A percentile compares a stretch with the other conserved stretches of the same genome.
Evolutionary conservation across 1,284 basidiomycete species (phyloP).

Genomic region (Marasmius fiardii): DNA sequence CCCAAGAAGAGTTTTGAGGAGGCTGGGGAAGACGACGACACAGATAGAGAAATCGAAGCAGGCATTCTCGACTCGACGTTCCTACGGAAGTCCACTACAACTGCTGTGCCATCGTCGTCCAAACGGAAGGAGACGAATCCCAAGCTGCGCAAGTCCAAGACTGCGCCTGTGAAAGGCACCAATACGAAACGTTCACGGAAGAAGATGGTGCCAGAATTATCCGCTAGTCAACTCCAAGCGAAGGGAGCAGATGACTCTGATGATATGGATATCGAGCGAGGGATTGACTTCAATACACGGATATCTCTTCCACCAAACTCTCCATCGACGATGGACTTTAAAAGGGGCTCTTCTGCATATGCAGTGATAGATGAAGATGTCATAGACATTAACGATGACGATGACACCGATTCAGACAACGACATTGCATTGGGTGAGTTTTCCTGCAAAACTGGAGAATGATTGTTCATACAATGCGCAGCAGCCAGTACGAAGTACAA

Average conservation of each 20-base stretch:
- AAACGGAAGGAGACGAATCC: slow-evolving; percentile 23
- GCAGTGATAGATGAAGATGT: slow-evolving; percentile 3
- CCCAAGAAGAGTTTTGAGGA: slow-evolving; percentile 32
- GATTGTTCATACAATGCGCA: neutral
- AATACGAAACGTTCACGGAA: slow-evolving; percentile 25
- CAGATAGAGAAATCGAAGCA: slow-evolving; percentile 61
- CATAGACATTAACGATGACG: slow-evolving; percentile 4
- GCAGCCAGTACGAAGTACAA: too few species aligned
- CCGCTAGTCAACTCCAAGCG: slow-evolving; percentile 37
- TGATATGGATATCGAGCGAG: slow-evolving; percentile 50
- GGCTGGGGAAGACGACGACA: slow-evolving; percentile 50
- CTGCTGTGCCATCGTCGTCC: slow-evolving; percentile 22
- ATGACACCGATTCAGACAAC: neutral
- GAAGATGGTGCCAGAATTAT: slow-evolving; percentile 20
- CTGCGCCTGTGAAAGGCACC: slow-evolving; percentile 25
- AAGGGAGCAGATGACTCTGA: slow-evolving; percentile 51
- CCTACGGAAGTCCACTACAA: slow-evolving; percentile 43
- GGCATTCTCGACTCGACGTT: slow-evolving; percentile 37
- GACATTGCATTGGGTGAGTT: neutral
- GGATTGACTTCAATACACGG: slow-evolving; percentile 10
- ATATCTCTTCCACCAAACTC: neutral
- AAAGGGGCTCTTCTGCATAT: neutral
- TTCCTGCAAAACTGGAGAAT: neutral
- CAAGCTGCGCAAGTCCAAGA: slow-evolving; percentile 34
- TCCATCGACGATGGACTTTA: neutral